phyloP scores from a whole-genome alignment of 495 filamentous ascomycete genomes.

The Tuber umbilicatum region DNA sequence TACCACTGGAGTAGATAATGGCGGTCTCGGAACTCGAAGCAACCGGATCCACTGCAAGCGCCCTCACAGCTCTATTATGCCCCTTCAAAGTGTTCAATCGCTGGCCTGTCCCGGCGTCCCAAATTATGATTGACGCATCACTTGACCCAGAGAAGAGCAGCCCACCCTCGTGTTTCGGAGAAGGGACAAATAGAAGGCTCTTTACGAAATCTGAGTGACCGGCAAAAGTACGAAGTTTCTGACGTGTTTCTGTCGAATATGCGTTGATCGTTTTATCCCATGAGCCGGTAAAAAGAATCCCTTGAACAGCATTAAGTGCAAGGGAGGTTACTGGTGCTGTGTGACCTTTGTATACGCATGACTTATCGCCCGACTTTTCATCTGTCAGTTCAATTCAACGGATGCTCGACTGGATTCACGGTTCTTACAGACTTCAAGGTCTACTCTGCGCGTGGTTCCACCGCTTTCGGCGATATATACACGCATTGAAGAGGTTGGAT shows the following conservation, averaged over 20 bases:
- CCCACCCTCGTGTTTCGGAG: conserved; percentile 15
- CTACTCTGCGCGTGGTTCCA: conserved; percentile 64
- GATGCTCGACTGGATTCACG: neutral
- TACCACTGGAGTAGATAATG: conserved; percentile 68
- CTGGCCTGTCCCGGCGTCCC: conserved; percentile 61
- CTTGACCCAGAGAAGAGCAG: conserved; percentile 74
- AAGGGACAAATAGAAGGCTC: conserved; percentile 50
- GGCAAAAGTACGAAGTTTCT: conserved; percentile 53
- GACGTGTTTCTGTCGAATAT: conserved; percentile 58
- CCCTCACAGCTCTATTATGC: conserved; percentile 69
- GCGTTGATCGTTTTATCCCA: conserved; percentile 92
- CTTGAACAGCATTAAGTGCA: conserved; percentile 55
- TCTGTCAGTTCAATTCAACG: conserved; percentile 12
- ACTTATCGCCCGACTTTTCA: conserved; percentile 44
- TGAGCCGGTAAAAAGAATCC: conserved; percentile 71
- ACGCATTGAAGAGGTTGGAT: conserved; percentile 56
- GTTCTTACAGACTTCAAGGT: conserved; percentile 64
- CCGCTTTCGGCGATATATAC: conserved; percentile 78
- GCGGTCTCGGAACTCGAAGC: conserved; percentile 48
- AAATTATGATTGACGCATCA: conserved; percentile 79
- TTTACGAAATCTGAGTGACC: conserved; percentile 93
- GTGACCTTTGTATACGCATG: conserved; percentile 52
- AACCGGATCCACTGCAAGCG: conserved; percentile 64
- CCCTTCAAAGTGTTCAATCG: conserved; percentile 68
- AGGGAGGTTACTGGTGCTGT: conserved; percentile 72